Conservation (phyloP, 2,329 filamentous ascomycete genomes). For the Moelleriella libera region DNA sequence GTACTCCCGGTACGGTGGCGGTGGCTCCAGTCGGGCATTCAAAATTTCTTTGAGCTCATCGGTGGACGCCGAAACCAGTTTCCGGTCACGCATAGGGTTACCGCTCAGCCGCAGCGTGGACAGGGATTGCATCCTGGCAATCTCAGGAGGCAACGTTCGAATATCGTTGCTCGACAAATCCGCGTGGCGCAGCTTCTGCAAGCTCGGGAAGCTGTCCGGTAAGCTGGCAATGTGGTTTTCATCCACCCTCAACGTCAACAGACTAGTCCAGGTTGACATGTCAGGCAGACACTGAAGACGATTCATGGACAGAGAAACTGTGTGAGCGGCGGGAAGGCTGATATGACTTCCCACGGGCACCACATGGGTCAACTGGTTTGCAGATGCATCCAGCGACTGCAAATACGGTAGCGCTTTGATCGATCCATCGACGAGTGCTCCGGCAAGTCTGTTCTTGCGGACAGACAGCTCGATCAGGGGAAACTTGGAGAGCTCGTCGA, state of each 20-base stretch:
- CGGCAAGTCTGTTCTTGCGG: constrained; percentile 65
- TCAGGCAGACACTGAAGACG: constrained; percentile 60
- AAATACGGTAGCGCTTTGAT: constrained; percentile 47
- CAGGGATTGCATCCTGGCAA: constrained; percentile 68
- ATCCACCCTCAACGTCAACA: constrained; percentile 62
- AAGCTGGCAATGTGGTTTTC: constrained; percentile 68
- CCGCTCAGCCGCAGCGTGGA: constrained; percentile 64
- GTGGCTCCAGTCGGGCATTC: constrained; percentile 48
- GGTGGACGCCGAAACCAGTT: constrained; percentile 65
- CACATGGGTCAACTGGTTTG: constrained; percentile 54
- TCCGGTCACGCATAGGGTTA: constrained; percentile 85
- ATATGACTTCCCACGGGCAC: constrained; percentile 30
- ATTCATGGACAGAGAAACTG: constrained; percentile 69
- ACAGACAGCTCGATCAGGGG: constrained; percentile 61
- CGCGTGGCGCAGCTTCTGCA: constrained; percentile 57
- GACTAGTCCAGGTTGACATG: constrained; percentile 56
- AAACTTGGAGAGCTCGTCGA: constrained; percentile 51
- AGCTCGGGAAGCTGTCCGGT: constrained; percentile 58
- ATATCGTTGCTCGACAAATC: constrained; percentile 84
- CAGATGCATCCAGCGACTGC: constrained; percentile 63
- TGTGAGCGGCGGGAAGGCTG: constrained; percentile 57
- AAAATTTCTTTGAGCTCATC: constrained; percentile 70
- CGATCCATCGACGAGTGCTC: constrained; percentile 52
- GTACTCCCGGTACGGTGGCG: constrained; percentile 25
- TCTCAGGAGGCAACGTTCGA: constrained; percentile 55